Evolutionary conservation across 139 green algal genomes (phyloP).

Genomic region (Limnomonas spitsbergensis): DNA sequence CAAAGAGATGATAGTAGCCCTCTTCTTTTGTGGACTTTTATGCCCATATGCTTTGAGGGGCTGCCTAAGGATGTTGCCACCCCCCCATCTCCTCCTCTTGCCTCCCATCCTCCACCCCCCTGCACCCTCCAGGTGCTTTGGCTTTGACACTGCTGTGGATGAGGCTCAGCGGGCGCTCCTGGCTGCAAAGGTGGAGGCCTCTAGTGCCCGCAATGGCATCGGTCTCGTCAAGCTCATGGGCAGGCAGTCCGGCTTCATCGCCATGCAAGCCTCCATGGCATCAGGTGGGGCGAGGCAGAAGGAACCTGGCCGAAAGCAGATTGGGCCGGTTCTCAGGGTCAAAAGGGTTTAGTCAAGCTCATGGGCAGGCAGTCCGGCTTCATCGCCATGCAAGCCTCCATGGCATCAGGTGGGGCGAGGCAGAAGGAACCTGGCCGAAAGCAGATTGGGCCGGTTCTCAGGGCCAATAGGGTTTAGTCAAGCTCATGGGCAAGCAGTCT

Average conservation of each 20-base stretch:
- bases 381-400: too few relatives aligned
- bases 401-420: too few relatives aligned
- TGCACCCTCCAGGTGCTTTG: slow-evolving; percentile 7
- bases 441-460: background rate
- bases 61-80: too few relatives aligned
- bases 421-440: slow-evolving; percentile 1
- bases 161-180: slow-evolving; percentile 91
- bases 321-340: background rate
- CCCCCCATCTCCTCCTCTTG: too few relatives aligned
- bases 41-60: too few relatives aligned
- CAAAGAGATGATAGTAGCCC: too few relatives aligned
- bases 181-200: slow-evolving; percentile 91
- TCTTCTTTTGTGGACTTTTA: too few relatives aligned
- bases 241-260: slow-evolving; percentile 92
- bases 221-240: slow-evolving; percentile 99
- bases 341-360: too few relatives aligned
- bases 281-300: slow-evolving; percentile 47
- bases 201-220: slow-evolving; percentile 74
- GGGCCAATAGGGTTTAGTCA: too few relatives aligned
- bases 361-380: too few relatives aligned
- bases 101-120: background rate
- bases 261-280: slow-evolving; percentile 88
- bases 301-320: background rate
- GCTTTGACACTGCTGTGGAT: slow-evolving; percentile 97
- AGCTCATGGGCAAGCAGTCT: too few relatives aligned